Base-by-base conservation (phyloP, 306 rosid genomes). In the Vigna angularis region DNA sequence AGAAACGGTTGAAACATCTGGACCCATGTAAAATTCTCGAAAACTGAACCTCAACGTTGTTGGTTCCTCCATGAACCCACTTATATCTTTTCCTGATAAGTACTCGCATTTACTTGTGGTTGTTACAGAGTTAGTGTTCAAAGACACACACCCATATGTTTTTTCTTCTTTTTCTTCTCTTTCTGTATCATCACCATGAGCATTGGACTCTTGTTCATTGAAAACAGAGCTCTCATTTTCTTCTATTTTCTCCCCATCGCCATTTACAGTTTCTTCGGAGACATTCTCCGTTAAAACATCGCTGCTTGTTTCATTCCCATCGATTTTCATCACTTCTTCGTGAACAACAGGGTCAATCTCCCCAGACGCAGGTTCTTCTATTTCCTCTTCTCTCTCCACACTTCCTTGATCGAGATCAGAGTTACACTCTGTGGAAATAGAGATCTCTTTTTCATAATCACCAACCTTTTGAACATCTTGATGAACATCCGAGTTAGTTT, bases 61-160 rank as follows among this genome's bases (percentile, higher is more conserved):
- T 36, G 90, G 91, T n/a, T 86, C 88, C 78, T 90, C 88, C 8
- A 92, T 55, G 76, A 84, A 84, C 28, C 77, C 78, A 62, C 87
- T 81, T 7, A 80, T 74, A 63, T 64, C 79, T 57, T 81, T 75
- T 2, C 66, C 83, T 16, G 84, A 61, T 11, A 75, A 22, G 70
- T 48, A 71, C 72, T 87, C 82, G 50, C 75, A 92, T 61, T 79
- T 84, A 15, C 64, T 86, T 11, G 90, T 75, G 78, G 45, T 69
- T 70, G 71, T 53, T 51, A 72, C 73, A n/a, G 82, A 59, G 2
- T 79, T 67, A 9, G 18, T 61, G 8, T 82, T 74, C 57, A 63
- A 45, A 18, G 75, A 79, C 74, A 34, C 20, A 20, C 69, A 14
- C 3, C 20, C 69, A 69, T 58, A 58, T 80, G 66, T 44, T 81